phyloP scores from a whole-genome alignment of 1,139 yeast species.

The Suhomyces taliae region DNA sequence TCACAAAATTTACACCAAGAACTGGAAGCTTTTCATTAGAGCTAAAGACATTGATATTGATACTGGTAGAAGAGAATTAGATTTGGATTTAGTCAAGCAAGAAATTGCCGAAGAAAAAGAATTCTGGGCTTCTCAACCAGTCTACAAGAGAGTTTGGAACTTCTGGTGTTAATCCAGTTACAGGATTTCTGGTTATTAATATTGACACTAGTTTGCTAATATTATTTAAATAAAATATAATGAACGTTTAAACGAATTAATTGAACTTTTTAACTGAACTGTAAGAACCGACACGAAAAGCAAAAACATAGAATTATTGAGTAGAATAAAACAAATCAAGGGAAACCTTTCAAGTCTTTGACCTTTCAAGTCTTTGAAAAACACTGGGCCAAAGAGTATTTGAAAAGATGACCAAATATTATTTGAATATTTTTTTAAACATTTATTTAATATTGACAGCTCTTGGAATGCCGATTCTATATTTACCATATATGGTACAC shows the following conservation, averaged over 20 bases:
- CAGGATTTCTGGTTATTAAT: neutral
- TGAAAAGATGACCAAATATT: too few relatives aligned
- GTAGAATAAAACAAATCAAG: too few relatives aligned
- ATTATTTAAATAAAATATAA: neutral
- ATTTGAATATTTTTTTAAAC: too few relatives aligned
- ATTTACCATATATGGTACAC: too few relatives aligned
- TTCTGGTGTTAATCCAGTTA: conserved; percentile 47
- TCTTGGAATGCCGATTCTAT: too few relatives aligned
- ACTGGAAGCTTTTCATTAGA: conserved; percentile 42
- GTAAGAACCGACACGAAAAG: neutral
- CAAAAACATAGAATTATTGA: too few relatives aligned
- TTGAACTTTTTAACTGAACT: neutral
- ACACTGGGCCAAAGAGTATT: too few relatives aligned
- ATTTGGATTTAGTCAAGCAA: conserved; percentile 49
- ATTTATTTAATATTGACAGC: too few relatives aligned
- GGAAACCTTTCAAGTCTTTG: too few relatives aligned
- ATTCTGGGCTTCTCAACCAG: conserved; percentile 28
- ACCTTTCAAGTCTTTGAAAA: too few relatives aligned
- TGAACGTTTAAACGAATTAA: conserved; percentile 1
- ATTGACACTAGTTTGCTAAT: neutral
- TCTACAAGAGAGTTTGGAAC: conserved; percentile 32
- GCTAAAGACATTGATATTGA: conserved; percentile 52
- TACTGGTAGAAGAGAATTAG: conserved; percentile 56
- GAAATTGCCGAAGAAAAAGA: conserved; percentile 53
- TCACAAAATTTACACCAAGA: conserved; percentile 51